These are phyloP conservation scores for Penicillium robsamsonii DNA, from an alignment of 495 filamentous ascomycete species.

Conservation along the genomic window DNA sequence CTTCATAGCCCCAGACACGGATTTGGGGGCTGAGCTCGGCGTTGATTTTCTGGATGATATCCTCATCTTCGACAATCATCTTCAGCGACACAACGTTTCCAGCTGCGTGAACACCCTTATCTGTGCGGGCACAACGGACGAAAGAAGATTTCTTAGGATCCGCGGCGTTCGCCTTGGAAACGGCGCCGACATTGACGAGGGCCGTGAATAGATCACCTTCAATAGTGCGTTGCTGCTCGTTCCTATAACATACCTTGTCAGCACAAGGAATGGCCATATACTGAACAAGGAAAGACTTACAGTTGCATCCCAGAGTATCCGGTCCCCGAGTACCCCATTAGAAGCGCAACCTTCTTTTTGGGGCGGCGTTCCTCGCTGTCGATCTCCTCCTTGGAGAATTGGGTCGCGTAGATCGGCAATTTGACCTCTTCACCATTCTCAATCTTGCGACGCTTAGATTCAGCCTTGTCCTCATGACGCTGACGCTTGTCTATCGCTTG, in stretches of 20 bases:
- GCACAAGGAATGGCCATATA: not conserved
- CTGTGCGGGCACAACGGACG: slow-evolving; percentile 89
- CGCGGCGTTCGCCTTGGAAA: slow-evolving; percentile 92
- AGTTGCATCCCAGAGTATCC: slow-evolving; percentile 98
- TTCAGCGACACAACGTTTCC: slow-evolving; percentile 96
- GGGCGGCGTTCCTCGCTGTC: slow-evolving; percentile 78
- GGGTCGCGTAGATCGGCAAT: slow-evolving; percentile 49
- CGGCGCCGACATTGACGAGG: slow-evolving; percentile 83
- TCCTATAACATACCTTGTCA: slow-evolving; percentile 39
- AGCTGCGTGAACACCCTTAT: slow-evolving; percentile 97
- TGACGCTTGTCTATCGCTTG: slow-evolving; percentile 62
- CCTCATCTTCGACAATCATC: slow-evolving; percentile 86
- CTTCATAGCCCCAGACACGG: slow-evolving; percentile 85
- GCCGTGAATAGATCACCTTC: slow-evolving; percentile 95
- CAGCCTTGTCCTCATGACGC: slow-evolving; percentile 55
- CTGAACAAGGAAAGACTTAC: slow-evolving; percentile 26
- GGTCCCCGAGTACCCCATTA: slow-evolving; percentile 94
- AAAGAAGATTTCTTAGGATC: slow-evolving; percentile 96
- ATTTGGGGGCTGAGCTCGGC: slow-evolving; percentile 80
- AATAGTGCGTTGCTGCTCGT: slow-evolving; percentile 74
- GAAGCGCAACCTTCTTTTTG: slow-evolving; percentile 91
- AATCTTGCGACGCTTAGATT: slow-evolving; percentile 57
- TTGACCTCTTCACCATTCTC: slow-evolving; percentile 45
- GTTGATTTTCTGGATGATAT: slow-evolving; percentile 90
- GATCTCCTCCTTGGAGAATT: slow-evolving; percentile 75